Percentiles rank a stretch among this genome's conserved stretches.
These are phyloP conservation scores for Salix arbutifolia DNA, from an alignment of 345 rosid genomes.

Conservation along the genomic window DNA sequence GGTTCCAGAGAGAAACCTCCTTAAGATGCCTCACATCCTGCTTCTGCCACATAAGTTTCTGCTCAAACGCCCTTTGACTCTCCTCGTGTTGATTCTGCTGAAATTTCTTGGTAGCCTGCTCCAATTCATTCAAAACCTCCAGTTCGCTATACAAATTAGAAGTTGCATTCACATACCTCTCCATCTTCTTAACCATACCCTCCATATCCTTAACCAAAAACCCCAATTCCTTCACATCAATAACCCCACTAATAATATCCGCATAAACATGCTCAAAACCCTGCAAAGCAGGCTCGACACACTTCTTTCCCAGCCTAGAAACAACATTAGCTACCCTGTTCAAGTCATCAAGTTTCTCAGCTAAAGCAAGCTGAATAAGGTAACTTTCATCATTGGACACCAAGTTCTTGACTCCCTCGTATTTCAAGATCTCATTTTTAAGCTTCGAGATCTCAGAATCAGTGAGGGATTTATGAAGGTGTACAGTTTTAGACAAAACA, in stretches of 20 bases:
- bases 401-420: conserved; percentile 54
- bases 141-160: conserved; percentile 71
- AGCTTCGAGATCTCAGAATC: conserved; percentile 74
- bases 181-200: conserved; percentile 82
- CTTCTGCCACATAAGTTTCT: conserved; percentile 92
- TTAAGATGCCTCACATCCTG: conserved; percentile 85
- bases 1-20: conserved; percentile 87
- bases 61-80: conserved; percentile 79
- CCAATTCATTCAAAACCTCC: conserved; percentile 88
- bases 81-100: conserved; percentile 76
- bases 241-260: conserved; percentile 66
- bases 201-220: conserved; percentile 94
- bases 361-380: conserved; percentile 67
- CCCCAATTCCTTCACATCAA: conserved; percentile 75
- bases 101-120: conserved; percentile 75
- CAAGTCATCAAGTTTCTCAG: conserved; percentile 84
- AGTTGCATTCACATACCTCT: conserved; percentile 70
- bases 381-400: conserved; percentile 60
- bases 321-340: conserved; percentile 71
- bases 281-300: conserved; percentile 78
- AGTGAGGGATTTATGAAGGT: conserved; percentile 74
- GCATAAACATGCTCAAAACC: conserved; percentile 95
- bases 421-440: conserved; percentile 58
- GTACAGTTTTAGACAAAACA: conserved; percentile 77
- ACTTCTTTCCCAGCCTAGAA: conserved; percentile 85